Evolutionary conservation across 768 basidiomycete genomes (phyloP), one percentile per base, ranked within the genome.

Genomic region (Lactarius indigo): DNA sequence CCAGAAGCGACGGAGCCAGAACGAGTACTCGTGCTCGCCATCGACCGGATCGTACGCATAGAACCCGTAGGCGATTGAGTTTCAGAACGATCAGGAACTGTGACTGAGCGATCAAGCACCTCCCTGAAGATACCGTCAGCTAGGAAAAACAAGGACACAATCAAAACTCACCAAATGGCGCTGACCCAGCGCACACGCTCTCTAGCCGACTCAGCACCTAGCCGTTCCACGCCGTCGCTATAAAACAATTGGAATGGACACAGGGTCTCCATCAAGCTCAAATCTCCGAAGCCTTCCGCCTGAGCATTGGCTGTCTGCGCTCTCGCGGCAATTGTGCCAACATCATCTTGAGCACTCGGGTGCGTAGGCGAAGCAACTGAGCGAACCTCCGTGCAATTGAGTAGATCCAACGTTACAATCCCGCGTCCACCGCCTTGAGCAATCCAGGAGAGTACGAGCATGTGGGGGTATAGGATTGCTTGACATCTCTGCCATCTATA

Each of bases 221-320:
- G 75, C 9, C 95, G 78, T 74, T 97, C 95, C 1, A 94, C 87
- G 1, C 95, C 94, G 74, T 97, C 95, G 13, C 84, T 83, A 74
- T 97, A 97, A 41, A 94, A 74, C 80, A 97, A 84, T 74, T 96
- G 94, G 77, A 97, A 96, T 0, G 94, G 94, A 64, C 92, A 92
- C 5, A 96, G 74, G 64, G 86, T 82, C 67, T 94, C 90, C 79
- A 89, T 79, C 67, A 92, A 74, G 2, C 65, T 72, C 66, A 64
- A 81, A 77, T 72, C 74, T 42, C 80, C 76, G 64, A 79, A 77
- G 71, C 81, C 81, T 59, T 79, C 68, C 57, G 76, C 66, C 17
- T 66, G 73, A 73, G 82, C 77, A 15, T 76, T 72, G 30, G 78
- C 76, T 61, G 82, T 84, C 74, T 92, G 89, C 61, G 81, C 76